Percentiles rank a stretch among this genome's conserved stretches.
These are phyloP conservation scores for Psidium guajava DNA, from an alignment of 345 rosid species.

Conservation along the genomic window DNA sequence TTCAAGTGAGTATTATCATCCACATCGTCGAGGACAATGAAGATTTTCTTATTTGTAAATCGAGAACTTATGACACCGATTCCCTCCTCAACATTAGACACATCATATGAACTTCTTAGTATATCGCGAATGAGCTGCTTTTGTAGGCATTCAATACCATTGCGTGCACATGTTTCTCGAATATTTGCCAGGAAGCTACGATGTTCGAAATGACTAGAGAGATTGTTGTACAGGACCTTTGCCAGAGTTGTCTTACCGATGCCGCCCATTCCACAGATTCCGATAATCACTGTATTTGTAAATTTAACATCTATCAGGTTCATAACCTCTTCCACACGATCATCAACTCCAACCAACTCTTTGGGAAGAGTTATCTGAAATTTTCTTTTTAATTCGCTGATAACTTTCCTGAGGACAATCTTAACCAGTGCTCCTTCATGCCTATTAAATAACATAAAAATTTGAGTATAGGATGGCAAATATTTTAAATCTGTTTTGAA, in stretches of 20 bases:
- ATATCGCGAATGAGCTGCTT: background rate
- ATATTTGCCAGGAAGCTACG: background rate
- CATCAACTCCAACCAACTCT: background rate
- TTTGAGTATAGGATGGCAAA: background rate
- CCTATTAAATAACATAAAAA: background rate
- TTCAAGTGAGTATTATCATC: background rate
- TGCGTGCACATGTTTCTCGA: background rate
- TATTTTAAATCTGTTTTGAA: background rate
- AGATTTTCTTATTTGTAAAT: background rate
- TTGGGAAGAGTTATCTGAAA: background rate
- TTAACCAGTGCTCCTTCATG: background rate
- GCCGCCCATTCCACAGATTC: background rate
- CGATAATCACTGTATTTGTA: background rate
- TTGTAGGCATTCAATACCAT: background rate
- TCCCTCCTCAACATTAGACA: background rate
- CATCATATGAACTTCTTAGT: background rate
- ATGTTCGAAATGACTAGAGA: background rate
- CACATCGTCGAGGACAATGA: background rate
- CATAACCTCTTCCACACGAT: background rate
- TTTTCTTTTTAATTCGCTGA: background rate
- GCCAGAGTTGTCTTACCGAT: background rate
- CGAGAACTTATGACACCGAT: background rate
- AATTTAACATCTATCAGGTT: too few species aligned
- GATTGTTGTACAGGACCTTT: background rate
- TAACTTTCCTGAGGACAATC: background rate